Percentiles rank a stretch among this genome's conserved stretches.
These are phyloP conservation scores for Cyclostephanos invisitatus DNA, from an alignment of 108 stramenopile species.

Conservation along the genomic window DNA sequence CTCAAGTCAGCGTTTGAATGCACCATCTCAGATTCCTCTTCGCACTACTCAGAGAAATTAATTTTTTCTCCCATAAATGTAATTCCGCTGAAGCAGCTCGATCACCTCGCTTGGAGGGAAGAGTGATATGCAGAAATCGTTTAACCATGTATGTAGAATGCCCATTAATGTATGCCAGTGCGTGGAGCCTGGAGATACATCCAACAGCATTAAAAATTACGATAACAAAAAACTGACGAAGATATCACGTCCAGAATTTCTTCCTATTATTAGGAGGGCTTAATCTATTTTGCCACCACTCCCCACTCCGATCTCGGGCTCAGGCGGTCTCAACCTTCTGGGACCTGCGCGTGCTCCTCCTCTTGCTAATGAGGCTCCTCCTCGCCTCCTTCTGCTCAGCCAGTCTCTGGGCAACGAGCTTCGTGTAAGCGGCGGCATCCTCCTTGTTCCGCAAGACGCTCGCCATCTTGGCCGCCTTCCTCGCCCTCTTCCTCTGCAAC, in stretches of 20 bases:
- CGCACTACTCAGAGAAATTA: no score
- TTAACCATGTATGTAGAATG: no score
- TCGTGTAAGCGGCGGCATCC: slow-evolving; percentile 95
- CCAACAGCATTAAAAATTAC: no score
- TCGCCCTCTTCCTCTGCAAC: slow-evolving; percentile 94
- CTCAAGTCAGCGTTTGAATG: no score
- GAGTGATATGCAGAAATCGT: no score
- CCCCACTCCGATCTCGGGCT: background rate
- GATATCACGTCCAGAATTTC: background rate
- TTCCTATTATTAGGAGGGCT: background rate
- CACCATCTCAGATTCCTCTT: no score
- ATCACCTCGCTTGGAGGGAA: no score
- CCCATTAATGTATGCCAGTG: no score
- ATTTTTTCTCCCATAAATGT: no score
- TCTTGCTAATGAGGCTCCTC: slow-evolving; percentile 95
- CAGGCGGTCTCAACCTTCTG: slow-evolving; percentile 65
- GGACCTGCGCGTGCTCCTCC: slow-evolving; percentile 92
- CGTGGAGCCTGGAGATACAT: no score
- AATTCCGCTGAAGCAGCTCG: no score
- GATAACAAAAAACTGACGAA: no score
- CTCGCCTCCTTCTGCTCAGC: slow-evolving; percentile 95
- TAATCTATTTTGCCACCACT: background rate
- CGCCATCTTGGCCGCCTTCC: slow-evolving; percentile 80
- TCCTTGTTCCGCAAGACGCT: slow-evolving; percentile 81
- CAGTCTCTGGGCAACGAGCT: slow-evolving; percentile 92